Percentiles rank a stretch among this genome's conserved stretches.
These are phyloP conservation scores for Sutorius australiensis DNA, from an alignment of 768 basidiomycete genomes.

Conservation along the genomic window DNA sequence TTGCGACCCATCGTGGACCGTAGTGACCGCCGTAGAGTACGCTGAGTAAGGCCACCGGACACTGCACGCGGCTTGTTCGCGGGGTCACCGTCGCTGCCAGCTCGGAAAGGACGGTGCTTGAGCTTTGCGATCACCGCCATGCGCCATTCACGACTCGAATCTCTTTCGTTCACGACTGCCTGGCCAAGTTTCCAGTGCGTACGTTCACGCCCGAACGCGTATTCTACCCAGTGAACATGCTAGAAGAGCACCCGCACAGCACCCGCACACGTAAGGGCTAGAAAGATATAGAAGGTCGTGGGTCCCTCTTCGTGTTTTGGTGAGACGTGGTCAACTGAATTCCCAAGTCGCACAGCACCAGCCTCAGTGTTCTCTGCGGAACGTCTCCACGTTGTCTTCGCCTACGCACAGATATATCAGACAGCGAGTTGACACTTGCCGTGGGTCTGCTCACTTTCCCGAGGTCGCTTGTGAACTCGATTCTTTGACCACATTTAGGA, in stretches of 20 bases:
- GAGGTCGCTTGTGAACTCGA: neutral
- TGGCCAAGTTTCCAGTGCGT: neutral
- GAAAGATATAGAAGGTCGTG: slow-evolving; percentile 7
- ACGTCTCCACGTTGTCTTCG: neutral
- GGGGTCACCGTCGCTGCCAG: neutral
- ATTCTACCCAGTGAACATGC: neutral
- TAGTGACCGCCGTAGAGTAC: slow-evolving; percentile 3
- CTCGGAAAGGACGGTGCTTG: neutral
- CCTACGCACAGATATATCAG: slow-evolving; percentile 8
- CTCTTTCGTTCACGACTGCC: neutral
- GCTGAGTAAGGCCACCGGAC: neutral
- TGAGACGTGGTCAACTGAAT: neutral
- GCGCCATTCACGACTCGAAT: neutral
- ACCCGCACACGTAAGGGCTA: neutral
- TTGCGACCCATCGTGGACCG: slow-evolving; percentile 35
- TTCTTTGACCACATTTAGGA: neutral
- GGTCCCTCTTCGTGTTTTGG: slow-evolving; percentile 2
- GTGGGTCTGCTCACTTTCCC: neutral
- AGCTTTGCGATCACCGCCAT: neutral
- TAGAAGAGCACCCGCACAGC: neutral
- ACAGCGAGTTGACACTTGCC: neutral
- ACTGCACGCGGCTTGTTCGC: slow-evolving; percentile 4
- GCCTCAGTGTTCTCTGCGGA: neutral
- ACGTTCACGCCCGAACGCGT: neutral
- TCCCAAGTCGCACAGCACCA: neutral